Conservation (phyloP, 495 filamentous ascomycete species). For the Penicillium antarcticum region DNA sequence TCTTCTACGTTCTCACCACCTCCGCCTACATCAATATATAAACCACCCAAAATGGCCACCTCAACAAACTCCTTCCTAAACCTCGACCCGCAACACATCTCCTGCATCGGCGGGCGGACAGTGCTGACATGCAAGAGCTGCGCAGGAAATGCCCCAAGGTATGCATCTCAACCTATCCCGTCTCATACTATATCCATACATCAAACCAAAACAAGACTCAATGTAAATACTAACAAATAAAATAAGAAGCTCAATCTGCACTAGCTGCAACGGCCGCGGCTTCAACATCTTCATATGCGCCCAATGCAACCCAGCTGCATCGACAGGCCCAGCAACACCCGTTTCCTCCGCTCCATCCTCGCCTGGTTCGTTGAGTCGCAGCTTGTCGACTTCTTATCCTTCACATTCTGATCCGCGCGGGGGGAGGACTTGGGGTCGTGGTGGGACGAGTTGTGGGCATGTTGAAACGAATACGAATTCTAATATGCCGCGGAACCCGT, state of each 20-base stretch:
- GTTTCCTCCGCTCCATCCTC: constrained; percentile 27
- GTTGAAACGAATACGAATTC: constrained; percentile 22
- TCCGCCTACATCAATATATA: neutral
- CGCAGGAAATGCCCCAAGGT: constrained; percentile 42
- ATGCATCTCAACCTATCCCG: constrained; percentile 1
- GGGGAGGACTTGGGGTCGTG: constrained; percentile 15
- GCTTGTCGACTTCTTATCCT: constrained; percentile 28
- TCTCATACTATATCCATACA: neutral
- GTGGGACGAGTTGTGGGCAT: constrained; percentile 19
- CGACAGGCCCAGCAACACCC: constrained; percentile 12
- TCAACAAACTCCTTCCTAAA: constrained; percentile 14
- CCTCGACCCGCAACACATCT: constrained; percentile 34
- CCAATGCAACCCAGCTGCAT: constrained; percentile 32
- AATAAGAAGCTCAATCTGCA: constrained; percentile 31
- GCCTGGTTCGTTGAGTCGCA: constrained; percentile 31
- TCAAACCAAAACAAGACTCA: too few relatives aligned
- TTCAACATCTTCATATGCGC: constrained; percentile 36
- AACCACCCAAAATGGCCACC: constrained; percentile 16
- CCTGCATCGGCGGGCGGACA: constrained; percentile 37
- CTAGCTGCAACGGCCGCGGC: constrained; percentile 32
- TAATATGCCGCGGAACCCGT: constrained; percentile 20
- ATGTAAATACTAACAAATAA: too few relatives aligned
- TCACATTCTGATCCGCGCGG: constrained; percentile 16
- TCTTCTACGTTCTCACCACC: neutral
- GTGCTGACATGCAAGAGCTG: constrained; percentile 36